A percentile compares a stretch with the other conserved stretches of the same genome.
Conservation (phyloP, 768 basidiomycete species). For the Rhizopogon sp. region DNA sequence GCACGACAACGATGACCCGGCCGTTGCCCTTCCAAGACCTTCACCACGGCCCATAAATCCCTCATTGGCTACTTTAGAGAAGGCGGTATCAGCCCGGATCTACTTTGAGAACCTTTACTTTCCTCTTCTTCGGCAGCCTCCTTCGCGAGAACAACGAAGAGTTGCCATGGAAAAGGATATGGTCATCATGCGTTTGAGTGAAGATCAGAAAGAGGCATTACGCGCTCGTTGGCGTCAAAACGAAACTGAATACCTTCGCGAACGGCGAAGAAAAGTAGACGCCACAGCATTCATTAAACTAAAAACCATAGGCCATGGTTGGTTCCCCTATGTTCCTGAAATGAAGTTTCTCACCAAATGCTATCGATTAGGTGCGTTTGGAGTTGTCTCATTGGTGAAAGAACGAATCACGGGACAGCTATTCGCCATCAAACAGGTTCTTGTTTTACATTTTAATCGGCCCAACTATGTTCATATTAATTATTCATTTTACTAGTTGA, state of each 20-base stretch:
- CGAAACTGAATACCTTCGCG: conserved; percentile 87
- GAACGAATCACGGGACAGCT: conserved; percentile 76
- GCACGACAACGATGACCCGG: conserved; percentile 41
- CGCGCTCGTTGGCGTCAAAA: conserved; percentile 78
- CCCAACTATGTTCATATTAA: conserved; percentile 18
- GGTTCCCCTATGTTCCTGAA: conserved; percentile 23
- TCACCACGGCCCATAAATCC: conserved; percentile 60
- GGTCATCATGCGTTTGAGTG: conserved; percentile 62
- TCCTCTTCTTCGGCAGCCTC: conserved; percentile 76
- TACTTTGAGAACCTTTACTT: conserved; percentile 93
- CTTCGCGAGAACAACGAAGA: conserved; percentile 81
- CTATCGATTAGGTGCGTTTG: conserved; percentile 75
- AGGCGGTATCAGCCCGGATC: conserved; percentile 86
- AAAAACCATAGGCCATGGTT: conserved; percentile 94
- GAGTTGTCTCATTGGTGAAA: conserved; percentile 88
- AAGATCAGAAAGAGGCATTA: conserved; percentile 65
- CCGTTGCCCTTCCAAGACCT: conserved; percentile 13
- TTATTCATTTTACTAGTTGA: conserved; percentile 44
- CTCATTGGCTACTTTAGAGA: conserved; percentile 88
- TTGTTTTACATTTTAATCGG: conserved; percentile 19
- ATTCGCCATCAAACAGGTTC: conserved; percentile 96
- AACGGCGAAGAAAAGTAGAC: conserved; percentile 76
- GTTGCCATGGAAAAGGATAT: conserved; percentile 88
- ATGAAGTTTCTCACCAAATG: conserved; percentile 17
- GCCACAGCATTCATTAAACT: conserved; percentile 82